These are phyloP conservation scores for Epichloe glyceriae DNA, from an alignment of 2,329 filamentous ascomycete genomes.

Conservation along the genomic window DNA sequence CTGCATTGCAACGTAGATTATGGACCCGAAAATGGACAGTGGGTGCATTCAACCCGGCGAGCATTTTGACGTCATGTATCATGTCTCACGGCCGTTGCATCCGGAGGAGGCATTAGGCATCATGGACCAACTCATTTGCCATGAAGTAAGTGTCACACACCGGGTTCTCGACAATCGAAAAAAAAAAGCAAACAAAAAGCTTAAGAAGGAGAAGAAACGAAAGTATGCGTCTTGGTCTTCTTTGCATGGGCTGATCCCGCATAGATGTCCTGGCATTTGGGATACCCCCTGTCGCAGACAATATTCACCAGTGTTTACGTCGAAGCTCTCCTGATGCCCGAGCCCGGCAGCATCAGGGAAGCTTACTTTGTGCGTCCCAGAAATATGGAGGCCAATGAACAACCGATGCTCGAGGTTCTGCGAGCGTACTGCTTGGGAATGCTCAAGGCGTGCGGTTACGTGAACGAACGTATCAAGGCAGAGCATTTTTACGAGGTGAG, in stretches of 20 bases:
- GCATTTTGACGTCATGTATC: conserved; percentile 71
- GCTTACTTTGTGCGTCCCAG: conserved; percentile 44
- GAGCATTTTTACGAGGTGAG: conserved; percentile 81
- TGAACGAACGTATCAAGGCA: conserved; percentile 63
- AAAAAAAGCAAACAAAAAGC: background rate
- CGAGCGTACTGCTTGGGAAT: conserved; percentile 77
- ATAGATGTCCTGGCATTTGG: conserved; percentile 90
- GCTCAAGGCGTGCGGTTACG: conserved; percentile 69
- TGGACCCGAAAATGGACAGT: conserved; percentile 98
- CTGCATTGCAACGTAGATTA: conserved; percentile 52
- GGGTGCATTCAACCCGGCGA: conserved; percentile 69
- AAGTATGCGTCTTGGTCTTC: too few species aligned
- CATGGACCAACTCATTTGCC: conserved; percentile 82
- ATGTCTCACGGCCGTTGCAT: conserved; percentile 52
- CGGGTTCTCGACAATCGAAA: background rate
- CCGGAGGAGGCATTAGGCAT: conserved; percentile 80
- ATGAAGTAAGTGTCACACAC: conserved; percentile 50
- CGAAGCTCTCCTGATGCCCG: conserved; percentile 65
- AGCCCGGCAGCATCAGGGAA: conserved; percentile 49
- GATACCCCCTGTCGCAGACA: conserved; percentile 91
- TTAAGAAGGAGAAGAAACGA: too few species aligned
- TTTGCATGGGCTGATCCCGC: background rate
- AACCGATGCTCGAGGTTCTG: conserved; percentile 50
- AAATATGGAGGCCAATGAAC: conserved; percentile 16
- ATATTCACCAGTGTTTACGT: conserved; percentile 88